Base-by-base conservation (phyloP, 164 flowering plant genomes). In the Sextonia rubra region DNA sequence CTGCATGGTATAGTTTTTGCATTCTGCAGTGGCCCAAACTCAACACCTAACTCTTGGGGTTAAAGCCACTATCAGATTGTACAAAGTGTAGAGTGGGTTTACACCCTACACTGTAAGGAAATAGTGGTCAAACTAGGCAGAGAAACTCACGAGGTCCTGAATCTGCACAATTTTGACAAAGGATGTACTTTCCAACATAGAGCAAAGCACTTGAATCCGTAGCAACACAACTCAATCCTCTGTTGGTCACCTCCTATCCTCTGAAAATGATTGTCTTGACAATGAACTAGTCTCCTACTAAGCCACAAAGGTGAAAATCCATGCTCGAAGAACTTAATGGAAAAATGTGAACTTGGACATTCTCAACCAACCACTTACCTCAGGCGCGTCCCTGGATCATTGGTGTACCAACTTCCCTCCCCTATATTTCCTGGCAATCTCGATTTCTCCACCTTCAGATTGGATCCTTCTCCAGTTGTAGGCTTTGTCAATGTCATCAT, bases 361-460 rank as follows among this genome's bases (percentile, higher is more conserved):
- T 68, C 71, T 49, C 68, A 65, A 47, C 4, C 22, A 63, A 18
- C 24, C 32, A 64, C 74, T 67, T 74, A 67, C 32, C 68, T 47
- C n/a, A 25, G 76, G 69, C 15, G 24, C 27, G 49, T 85, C 83
- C 82, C 85, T 47, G 83, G 85, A 77, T 86, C 80, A 71, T 86
- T 88, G 5, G 82, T 68, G 29, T 69, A 76, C 92, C 90, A 88
- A 15, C 93, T 88, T 55, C 87, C 86, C 75, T 84, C 77, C 4
- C 71, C 78, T 58, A 37, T 37, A 37, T 81, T 89, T 22, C n/a
- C n/a, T n/a, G n/a, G n/a, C n/a, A n/a, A n/a, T n/a, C n/a, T n/a
- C n/a, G 82, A 17, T 68, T 86, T 89, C 47, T 22, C 60, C n/a
- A n/a, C n/a, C n/a, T n/a, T n/a, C n/a, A n/a, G n/a, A n/a, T n/a